Base-by-base conservation (phyloP, 1,139 yeast genomes). In the Nakaseomyces sp. region DNA sequence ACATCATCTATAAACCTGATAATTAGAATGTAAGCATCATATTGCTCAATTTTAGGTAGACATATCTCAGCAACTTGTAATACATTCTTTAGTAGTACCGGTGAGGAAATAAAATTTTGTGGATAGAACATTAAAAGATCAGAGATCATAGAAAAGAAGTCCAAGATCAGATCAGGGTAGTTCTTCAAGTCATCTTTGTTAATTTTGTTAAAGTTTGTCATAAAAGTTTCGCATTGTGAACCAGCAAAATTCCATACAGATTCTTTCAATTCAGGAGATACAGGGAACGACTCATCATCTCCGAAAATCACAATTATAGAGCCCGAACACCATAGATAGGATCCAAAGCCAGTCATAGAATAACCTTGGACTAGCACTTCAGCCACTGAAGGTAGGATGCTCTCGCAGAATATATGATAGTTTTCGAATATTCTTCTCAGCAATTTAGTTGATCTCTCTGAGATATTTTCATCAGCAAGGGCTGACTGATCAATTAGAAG, bases 281-380 rank as follows among this genome's bases (percentile, higher is more conserved):
- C 53, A 4, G 64, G 64, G 31, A 52, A 53, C 6, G 60, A 56
- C 46, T 69, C 69, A 45, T 77, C 85, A 58, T 79, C 86, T 24
- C 85, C 82, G 63, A 75, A 88, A 50, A 85, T 93, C 48, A 87
- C 76, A 43, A 89, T 77, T 25, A 87, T 68, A 4, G 85, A 74
- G 4, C 96, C 96, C 3, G 95, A 81, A 15, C 86, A 93, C 93
- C 95, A 89, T 47, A 89, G 67, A 59, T 82, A 89, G 61, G 95
- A 85, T 2, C 96, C 96, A 57, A 68, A 77, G 37, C 79, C 76
- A 28, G 81, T 81, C 40, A 68, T 66, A 41, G 78, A 72, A 66
- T 87, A 89, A 5, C 93, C 91, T 35, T 72, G 71, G 1, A 72
- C 75, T 47, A 86, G 71, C 50, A 81, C 68, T 17, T 75, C 69